Conservation (phyloP, 345 rosid species). For the Trapa incisa region DNA sequence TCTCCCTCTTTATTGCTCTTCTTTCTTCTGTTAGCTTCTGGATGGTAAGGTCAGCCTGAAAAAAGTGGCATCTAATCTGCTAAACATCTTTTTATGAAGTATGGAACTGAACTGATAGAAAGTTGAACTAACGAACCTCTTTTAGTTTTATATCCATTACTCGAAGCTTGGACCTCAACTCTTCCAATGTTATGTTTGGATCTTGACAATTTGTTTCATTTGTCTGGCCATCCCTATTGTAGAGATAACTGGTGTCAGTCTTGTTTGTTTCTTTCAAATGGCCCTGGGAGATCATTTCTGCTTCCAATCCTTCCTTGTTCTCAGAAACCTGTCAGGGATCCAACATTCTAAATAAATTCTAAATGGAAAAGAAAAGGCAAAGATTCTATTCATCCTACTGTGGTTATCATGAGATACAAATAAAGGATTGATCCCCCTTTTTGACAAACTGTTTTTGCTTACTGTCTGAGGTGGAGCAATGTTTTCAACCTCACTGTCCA, state of each 20-base stretch:
- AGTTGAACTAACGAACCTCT: conserved; percentile 15
- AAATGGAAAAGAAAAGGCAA: no score
- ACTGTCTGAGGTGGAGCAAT: conserved; percentile 29
- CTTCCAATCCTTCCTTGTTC: conserved; percentile 1
- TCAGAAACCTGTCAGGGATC: conserved; percentile 5
- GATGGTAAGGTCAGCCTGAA: conserved; percentile 38
- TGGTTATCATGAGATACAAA: no score
- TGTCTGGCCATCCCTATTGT: conserved; percentile 5
- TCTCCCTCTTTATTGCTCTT: conserved; percentile 18
- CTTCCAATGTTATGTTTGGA: conserved; percentile 17
- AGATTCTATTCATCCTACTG: no score
- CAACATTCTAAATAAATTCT: background rate
- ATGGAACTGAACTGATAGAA: background rate
- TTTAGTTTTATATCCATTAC: conserved; percentile 19
- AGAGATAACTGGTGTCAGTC: background rate
- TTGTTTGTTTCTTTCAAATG: background rate
- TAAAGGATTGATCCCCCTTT: background rate
- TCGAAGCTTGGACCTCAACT: conserved; percentile 24
- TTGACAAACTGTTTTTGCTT: conserved; percentile 1
- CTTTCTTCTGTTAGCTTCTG: conserved; percentile 29
- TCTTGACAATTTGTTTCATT: conserved; percentile 6
- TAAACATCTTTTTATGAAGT: background rate
- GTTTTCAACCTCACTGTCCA: conserved; percentile 26
- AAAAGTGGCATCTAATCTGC: background rate
- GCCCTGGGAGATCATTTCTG: conserved; percentile 4